phyloP scores from a whole-genome alignment of 2,329 filamentous ascomycete genomes.

The Setomelanomma holmii region DNA sequence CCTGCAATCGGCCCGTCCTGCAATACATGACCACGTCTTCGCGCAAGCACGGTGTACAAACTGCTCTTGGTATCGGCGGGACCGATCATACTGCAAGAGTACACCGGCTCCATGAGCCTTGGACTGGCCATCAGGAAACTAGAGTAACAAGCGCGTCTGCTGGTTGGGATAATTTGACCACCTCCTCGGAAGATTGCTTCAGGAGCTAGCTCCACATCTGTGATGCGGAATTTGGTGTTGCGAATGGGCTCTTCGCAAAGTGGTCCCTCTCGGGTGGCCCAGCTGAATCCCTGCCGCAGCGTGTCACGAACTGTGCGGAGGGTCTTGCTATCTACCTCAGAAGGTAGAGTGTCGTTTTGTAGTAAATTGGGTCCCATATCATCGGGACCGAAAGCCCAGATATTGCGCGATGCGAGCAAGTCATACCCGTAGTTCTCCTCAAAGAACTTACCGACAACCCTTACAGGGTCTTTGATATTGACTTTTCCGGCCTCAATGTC shows the following conservation, averaged over 20 bases:
- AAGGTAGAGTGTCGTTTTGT: slow-evolving; percentile 93
- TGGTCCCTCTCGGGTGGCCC: slow-evolving; percentile 93
- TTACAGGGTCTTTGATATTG: slow-evolving; percentile 88
- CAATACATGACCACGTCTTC: slow-evolving; percentile 88
- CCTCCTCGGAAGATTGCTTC: slow-evolving; percentile 95
- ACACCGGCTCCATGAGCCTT: slow-evolving; percentile 95
- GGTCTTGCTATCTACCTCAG: slow-evolving; percentile 92
- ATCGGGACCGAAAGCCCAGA: slow-evolving; percentile 98
- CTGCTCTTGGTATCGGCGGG: slow-evolving; percentile 87
- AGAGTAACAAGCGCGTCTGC: slow-evolving; percentile 90
- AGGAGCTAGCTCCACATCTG: slow-evolving; percentile 82
- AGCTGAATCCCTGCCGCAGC: slow-evolving; percentile 94
- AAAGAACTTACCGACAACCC: slow-evolving; percentile 95
- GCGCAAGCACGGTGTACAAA: slow-evolving; percentile 89
- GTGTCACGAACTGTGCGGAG: slow-evolving; percentile 88
- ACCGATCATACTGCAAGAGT: slow-evolving; percentile 90
- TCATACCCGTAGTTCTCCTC: slow-evolving; percentile 98
- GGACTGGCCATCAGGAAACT: slow-evolving; percentile 97
- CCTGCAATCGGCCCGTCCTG: slow-evolving; percentile 94
- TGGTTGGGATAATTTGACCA: slow-evolving; percentile 96
- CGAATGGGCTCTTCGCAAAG: slow-evolving; percentile 98
- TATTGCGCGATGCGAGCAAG: slow-evolving; percentile 88
- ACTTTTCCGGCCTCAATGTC: slow-evolving; percentile 93
- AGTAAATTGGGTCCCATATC: slow-evolving; percentile 94
- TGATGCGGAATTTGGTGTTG: slow-evolving; percentile 97